phyloP scores from a whole-genome alignment of 202 grass and related monocot genomes.

The Musa balbisiana region DNA sequence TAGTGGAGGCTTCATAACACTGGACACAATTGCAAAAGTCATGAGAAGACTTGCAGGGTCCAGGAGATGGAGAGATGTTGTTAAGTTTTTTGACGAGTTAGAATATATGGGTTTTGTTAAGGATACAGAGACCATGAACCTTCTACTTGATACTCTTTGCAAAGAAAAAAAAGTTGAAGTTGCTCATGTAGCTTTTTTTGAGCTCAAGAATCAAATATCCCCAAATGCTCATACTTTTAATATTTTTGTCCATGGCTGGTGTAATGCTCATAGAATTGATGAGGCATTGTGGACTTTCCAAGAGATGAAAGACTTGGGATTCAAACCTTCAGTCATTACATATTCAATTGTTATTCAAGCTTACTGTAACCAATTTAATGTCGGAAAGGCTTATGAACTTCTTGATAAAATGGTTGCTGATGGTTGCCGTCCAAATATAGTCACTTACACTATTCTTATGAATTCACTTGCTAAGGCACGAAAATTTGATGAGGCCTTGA shows the following conservation, averaged over 20 bases:
- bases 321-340: slow-evolving; percentile 59
- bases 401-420: slow-evolving; percentile 66
- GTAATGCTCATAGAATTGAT: slow-evolving; percentile 45
- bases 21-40: slow-evolving; percentile 48
- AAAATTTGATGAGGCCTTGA: slow-evolving; percentile 57
- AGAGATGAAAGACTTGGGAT: slow-evolving; percentile 50
- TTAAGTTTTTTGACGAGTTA: slow-evolving; percentile 54
- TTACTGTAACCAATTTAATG: slow-evolving; percentile 58
- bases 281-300: slow-evolving; percentile 69
- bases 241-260: slow-evolving; percentile 89
- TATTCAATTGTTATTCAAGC: slow-evolving; percentile 66
- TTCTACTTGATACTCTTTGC: slow-evolving; percentile 70
- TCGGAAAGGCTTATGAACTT: slow-evolving; percentile 57
- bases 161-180: slow-evolving; percentile 70
- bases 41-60: slow-evolving; percentile 76
- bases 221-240: slow-evolving; percentile 71
- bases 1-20: slow-evolving; percentile 37
- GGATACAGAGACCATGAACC: slow-evolving; percentile 65
- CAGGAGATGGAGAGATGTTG: slow-evolving; percentile 56
- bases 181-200: slow-evolving; percentile 45
- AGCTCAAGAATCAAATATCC: slow-evolving; percentile 44
- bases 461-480: slow-evolving; percentile 50
- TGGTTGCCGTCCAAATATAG: slow-evolving; percentile 61
- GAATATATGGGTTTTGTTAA: slow-evolving; percentile 53
- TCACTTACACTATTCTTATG: slow-evolving; percentile 80